These are phyloP conservation scores for Botrytis fabae DNA, from an alignment of 2,329 filamentous ascomycete species.

Conservation along the genomic window DNA sequence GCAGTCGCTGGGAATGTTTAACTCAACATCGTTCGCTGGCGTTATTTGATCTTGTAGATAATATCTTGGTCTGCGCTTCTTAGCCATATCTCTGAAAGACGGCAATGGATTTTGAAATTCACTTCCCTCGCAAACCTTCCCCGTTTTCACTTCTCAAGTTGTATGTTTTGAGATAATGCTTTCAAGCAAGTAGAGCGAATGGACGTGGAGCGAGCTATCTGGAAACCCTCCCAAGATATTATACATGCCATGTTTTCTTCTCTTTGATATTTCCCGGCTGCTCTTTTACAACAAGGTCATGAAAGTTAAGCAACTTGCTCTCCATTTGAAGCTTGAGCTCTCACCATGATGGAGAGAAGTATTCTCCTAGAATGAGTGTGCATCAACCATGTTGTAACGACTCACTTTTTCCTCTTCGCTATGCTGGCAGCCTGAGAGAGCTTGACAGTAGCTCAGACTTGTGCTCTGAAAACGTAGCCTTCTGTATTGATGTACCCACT, in stretches of 20 bases:
- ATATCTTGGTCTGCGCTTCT: neutral
- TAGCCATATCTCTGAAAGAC: neutral
- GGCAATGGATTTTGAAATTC: neutral
- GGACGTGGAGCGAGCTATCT: neutral
- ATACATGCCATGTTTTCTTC: neutral
- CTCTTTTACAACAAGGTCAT: too few relatives aligned
- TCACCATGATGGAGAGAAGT: neutral
- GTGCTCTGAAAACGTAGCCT: neutral
- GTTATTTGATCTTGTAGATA: neutral
- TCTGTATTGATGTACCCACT: neutral
- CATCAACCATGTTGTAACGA: neutral
- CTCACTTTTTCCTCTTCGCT: neutral
- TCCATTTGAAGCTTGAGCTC: neutral
- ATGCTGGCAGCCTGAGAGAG: neutral
- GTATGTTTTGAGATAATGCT: neutral
- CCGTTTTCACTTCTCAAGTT: neutral
- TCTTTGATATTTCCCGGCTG: neutral
- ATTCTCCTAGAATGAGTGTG: neutral
- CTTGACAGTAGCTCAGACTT: neutral
- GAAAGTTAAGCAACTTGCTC: neutral
- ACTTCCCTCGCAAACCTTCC: neutral
- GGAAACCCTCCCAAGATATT: neutral
- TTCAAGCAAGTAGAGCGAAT: neutral
- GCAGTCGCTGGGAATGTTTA: neutral
- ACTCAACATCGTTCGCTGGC: neutral